Percentiles rank a stretch among this genome's conserved stretches.
Conservation (phyloP, 805 yeast species). For the Wickerhamomyces mucosus region DNA sequence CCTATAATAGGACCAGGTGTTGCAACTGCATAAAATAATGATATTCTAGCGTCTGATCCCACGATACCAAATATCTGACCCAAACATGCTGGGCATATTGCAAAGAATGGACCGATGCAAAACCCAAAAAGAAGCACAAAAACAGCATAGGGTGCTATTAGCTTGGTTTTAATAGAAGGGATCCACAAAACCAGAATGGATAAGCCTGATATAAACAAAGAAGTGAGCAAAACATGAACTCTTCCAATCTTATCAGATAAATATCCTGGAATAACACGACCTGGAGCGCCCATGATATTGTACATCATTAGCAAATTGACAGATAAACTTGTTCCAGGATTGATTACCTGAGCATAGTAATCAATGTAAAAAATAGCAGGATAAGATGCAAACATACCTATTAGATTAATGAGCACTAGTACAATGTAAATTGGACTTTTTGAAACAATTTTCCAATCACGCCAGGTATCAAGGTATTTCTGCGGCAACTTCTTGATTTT, state of each 20-base stretch:
- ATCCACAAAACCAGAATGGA: constrained; percentile 13
- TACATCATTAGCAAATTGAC: constrained; percentile 13
- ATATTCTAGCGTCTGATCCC: constrained; percentile 13
- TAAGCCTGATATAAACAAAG: constrained; percentile 5
- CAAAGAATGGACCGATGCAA: constrained; percentile 13
- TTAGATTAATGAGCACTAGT: constrained; percentile 9
- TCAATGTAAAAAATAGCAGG: constrained; percentile 18
- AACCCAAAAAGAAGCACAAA: constrained; percentile 15
- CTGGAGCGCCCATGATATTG: constrained; percentile 17
- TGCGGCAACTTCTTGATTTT: constrained; percentile 8
- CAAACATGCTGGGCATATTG: constrained; percentile 16
- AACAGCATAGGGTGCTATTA: constrained; percentile 6
- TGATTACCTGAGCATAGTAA: constrained; percentile 13
- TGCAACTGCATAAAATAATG: constrained; percentile 10
- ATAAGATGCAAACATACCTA: constrained; percentile 17
- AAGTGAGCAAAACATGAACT: constrained; percentile 9
- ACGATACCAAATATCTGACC: constrained; percentile 15
- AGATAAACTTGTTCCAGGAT: constrained; percentile 8
- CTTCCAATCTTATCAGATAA: constrained; percentile 15
- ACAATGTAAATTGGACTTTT: constrained; percentile 4
- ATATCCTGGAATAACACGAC: constrained; percentile 16
- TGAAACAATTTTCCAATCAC: constrained; percentile 9
- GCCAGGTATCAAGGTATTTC: constrained; percentile 7
- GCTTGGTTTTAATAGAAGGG: constrained; percentile 8
- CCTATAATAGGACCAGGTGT: constrained; percentile 18